A percentile compares a stretch with the other conserved stretches of the same genome.
Evolutionary conservation across 1,139 yeast genomes (phyloP).

Genomic region (Suhomyces bribrorum): DNA sequence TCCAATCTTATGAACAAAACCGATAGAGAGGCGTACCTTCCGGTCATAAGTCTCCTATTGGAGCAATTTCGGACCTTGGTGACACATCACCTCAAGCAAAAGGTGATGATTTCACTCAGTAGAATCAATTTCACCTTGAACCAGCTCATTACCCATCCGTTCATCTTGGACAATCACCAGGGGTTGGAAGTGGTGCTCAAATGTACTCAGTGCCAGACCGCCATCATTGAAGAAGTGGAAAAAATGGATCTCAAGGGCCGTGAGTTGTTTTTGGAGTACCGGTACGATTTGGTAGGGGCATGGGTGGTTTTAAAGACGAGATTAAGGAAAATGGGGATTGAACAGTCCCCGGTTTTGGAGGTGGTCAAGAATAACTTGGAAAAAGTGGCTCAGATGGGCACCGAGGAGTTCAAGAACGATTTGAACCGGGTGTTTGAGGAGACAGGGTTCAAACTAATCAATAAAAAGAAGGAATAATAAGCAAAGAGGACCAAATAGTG

Average conservation of each 20-base stretch:
- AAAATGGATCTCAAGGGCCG: slow-evolving; percentile 20
- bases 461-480: not conserved
- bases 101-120: slow-evolving; percentile 30
- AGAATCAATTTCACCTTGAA: slow-evolving; percentile 31
- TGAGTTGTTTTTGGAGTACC: slow-evolving; percentile 26
- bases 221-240: slow-evolving; percentile 12
- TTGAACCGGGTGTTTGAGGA: not conserved
- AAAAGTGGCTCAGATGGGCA: slow-evolving; percentile 1
- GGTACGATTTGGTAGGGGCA: slow-evolving; percentile 37
- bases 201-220: slow-evolving; percentile 16
- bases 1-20: slow-evolving; percentile 19
- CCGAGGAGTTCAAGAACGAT: not conserved
- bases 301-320: slow-evolving; percentile 23
- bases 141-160: slow-evolving; percentile 34
- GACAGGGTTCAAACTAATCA: not conserved
- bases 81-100: slow-evolving; percentile 15
- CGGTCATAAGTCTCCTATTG: slow-evolving; percentile 18
- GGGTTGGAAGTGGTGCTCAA: slow-evolving; percentile 17
- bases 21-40: slow-evolving; percentile 9
- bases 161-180: slow-evolving; percentile 21
- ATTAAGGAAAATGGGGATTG: slow-evolving; percentile 2
- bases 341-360: slow-evolving; percentile 5
- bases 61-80: slow-evolving; percentile 17
- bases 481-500: not conserved
- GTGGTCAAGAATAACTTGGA: slow-evolving; percentile 1